Base-by-base conservation (phyloP, 1,284 basidiomycete genomes). In the Fomitopsis pinicola region DNA sequence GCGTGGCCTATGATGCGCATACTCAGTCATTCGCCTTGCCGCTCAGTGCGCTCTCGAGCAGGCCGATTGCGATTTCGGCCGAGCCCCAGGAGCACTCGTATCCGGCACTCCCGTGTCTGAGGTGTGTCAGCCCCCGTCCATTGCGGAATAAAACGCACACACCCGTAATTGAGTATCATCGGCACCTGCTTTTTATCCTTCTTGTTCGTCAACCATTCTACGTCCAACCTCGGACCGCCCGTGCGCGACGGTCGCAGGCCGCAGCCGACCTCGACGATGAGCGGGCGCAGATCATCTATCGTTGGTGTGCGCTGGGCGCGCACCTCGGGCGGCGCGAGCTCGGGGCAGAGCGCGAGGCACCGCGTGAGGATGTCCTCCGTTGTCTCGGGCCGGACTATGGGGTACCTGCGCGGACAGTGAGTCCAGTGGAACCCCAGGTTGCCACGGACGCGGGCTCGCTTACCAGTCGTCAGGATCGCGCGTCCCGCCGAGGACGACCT, bases 401-500 rank as follows among this genome's bases (percentile, higher is more conserved):
- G 82, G 60, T 81, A 80, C 82, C 83, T 84, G 55, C 8, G n/a
- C 48, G 5, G 7, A 53, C 53, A 22, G 22, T 22, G 22, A 22
- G 17, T 33, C 40, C 33, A 61, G 55, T 42, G 26, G 45, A 40
- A 2, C 42, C 3, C 17, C 12, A 42, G 17, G n/a, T 33, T 28
- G 9, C 50, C 12, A 36, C 56, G 33, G 30, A 56, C 17, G 7
- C 22, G 42, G 28, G 50, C 50, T 50, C 12, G 65, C 71, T 57
- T 66, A 83, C 90, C 89, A 92, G 68, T 92, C 89, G 65, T 89
- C 74, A 0, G 76, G 75, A 1, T 74, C 78, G 60, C 79, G 82
- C 17, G 82, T 88, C 0, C 89, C 89, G 5, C 90, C 90, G 1
- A 92, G 74, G 35, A 91, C 76, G 7, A 91, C 83, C 80, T 88